Evolutionary conservation across 2,329 filamentous ascomycete species (phyloP).

Genomic region (Nemania bipapillata): DNA sequence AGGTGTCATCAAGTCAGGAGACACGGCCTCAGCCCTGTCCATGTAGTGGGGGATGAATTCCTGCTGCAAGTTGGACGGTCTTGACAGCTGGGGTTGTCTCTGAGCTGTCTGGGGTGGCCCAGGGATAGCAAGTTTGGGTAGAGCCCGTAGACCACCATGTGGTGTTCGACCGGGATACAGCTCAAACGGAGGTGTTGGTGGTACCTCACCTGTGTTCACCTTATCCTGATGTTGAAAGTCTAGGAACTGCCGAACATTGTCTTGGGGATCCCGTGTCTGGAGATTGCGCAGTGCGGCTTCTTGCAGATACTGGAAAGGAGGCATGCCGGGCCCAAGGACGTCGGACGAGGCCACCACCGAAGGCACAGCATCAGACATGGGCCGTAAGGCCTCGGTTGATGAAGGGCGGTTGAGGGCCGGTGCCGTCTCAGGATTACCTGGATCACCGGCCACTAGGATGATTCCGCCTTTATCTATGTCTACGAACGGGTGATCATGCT

Average conservation of each 20-base stretch:
- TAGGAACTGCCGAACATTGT: slow-evolving; percentile 92
- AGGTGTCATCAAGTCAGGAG: slow-evolving; percentile 68
- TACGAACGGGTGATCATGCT: slow-evolving; percentile 77
- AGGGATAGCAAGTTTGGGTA: slow-evolving; percentile 73
- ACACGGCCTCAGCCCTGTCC: slow-evolving; percentile 62
- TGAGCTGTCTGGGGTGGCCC: slow-evolving; percentile 48
- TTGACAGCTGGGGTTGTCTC: slow-evolving; percentile 43
- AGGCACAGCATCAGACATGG: slow-evolving; percentile 78
- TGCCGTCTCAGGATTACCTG: slow-evolving; percentile 77
- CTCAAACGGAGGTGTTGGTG: slow-evolving; percentile 76
- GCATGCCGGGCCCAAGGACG: slow-evolving; percentile 76
- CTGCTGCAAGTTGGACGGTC: slow-evolving; percentile 44
- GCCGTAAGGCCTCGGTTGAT: slow-evolving; percentile 67
- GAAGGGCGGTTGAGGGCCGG: slow-evolving; percentile 65
- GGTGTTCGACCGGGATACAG: slow-evolving; percentile 64
- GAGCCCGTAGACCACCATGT: slow-evolving; percentile 66
- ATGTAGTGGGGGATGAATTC: slow-evolving; percentile 63
- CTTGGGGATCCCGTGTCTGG: slow-evolving; percentile 81
- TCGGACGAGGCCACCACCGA: slow-evolving; percentile 93
- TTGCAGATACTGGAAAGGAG: slow-evolving; percentile 76
- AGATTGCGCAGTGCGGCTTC: slow-evolving; percentile 77
- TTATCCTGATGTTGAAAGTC: slow-evolving; percentile 75
- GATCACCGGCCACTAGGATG: slow-evolving; percentile 81
- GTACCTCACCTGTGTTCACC: slow-evolving; percentile 64
- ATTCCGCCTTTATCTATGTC: slow-evolving; percentile 70